Conservation (phyloP, 2,329 filamentous ascomycete genomes). For the Fusarium solani-melongenae region DNA sequence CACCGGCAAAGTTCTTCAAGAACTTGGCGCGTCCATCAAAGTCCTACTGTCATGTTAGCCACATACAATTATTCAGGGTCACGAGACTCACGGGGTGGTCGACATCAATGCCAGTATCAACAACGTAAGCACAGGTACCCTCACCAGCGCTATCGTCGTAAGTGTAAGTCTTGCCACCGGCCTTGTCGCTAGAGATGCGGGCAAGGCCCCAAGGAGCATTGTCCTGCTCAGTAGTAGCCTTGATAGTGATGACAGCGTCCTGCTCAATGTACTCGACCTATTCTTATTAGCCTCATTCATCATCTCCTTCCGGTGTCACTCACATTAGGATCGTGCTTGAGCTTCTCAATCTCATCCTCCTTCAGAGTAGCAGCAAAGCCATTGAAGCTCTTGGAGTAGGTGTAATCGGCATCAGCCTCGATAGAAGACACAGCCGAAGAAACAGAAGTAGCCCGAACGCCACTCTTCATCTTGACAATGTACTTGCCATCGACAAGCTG, state of each 20-base stretch:
- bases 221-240: constrained; percentile 45
- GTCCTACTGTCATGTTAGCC: constrained; percentile 28
- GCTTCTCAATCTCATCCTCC: constrained; percentile 40
- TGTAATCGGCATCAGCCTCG: constrained; percentile 47
- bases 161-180: constrained; percentile 48
- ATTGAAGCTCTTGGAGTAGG: constrained; percentile 37
- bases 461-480: constrained; percentile 51
- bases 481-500: constrained; percentile 50
- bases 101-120: constrained; percentile 58
- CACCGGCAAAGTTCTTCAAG: constrained; percentile 43
- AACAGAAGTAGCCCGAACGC: constrained; percentile 34
- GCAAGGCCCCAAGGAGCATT: constrained; percentile 54
- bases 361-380: constrained; percentile 45
- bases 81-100: constrained; percentile 49
- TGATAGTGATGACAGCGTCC: constrained; percentile 48
- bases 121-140: constrained; percentile 57
- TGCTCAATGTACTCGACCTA: constrained; percentile 54
- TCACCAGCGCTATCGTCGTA: constrained; percentile 55
- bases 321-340: constrained; percentile 43
- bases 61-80: not conserved
- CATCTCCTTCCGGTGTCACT: not conserved
- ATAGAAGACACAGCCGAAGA: constrained; percentile 42
- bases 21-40: constrained; percentile 50
- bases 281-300: not conserved
- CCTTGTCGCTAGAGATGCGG: constrained; percentile 49